Base-by-base conservation (phyloP, 331 rosid genomes). In the Stylosanthes scabra region DNA sequence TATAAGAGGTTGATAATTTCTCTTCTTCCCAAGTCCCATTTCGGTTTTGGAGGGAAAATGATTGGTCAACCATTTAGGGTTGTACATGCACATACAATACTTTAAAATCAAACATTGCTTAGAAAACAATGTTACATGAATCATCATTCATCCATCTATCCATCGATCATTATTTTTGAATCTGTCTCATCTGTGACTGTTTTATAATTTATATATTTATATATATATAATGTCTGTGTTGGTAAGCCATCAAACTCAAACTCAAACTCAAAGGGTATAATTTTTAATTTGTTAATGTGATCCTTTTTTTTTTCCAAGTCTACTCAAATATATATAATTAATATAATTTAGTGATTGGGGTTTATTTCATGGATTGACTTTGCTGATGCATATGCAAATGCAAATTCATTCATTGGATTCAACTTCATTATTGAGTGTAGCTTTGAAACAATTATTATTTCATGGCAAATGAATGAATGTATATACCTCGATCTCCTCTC, bases 181-280 rank as follows among this genome's bases (percentile, higher is more conserved):
- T 49, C 4, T 50, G 77, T 60, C 29, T 80, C 70, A 28, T 68
- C 29, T 55, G 41, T 45, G 14, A 20, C 25, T 16, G 52, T 10
- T 14, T 11, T 11, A 57, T 64, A 3, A 64, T 25, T 51, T 69
- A 77, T 72, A 1, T 78, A 51, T 20, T 0, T 20, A 20, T 20
- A 20, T 20, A 20, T 20, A 20, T 20, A 20, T 20, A 20, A 20
- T 20, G 25, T 20, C 1, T 20, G 1, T 20, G 25, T 20, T 20
- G 91, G 85, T 84, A 63, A 79, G 41, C 78, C 42, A 74, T 81
- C 88, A 40, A 67, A 56, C 73, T 83, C 88, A 64, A 64, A 71
- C 59, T 9, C 42, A 25, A 47, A 12, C 41, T 20, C 25, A 20
- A 20, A 20, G 25, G 25, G 25, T 20, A 20, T 20, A 20, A 20